phyloP scores from a whole-genome alignment of 352 stramenopile genomes.

The Blastocystis sp. region DNA sequence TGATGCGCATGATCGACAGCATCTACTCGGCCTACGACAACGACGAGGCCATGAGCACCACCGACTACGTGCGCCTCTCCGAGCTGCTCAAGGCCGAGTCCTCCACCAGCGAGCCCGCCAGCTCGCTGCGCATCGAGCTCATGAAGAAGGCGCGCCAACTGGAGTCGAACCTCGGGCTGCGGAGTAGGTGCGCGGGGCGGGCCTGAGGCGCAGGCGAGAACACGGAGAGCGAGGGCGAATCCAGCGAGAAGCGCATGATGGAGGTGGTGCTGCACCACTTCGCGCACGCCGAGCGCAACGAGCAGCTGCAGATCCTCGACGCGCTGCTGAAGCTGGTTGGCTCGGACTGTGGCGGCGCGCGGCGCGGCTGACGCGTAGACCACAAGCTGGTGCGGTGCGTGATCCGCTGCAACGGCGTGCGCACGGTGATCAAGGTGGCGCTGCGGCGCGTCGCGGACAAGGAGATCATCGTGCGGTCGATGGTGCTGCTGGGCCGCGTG shows the following conservation, averaged over 20 bases:
- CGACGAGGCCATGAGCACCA: neutral
- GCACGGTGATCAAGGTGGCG: slow-evolving; percentile 30
- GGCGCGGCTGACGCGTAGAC: neutral
- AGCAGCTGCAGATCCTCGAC: slow-evolving; percentile 26
- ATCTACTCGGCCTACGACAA: neutral
- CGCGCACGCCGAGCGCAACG: slow-evolving; percentile 20
- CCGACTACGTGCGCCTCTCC: neutral
- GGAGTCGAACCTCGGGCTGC: slow-evolving; percentile 19
- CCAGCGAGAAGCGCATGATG: neutral
- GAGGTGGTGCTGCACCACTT: slow-evolving; percentile 2
- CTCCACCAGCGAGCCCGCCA: neutral
- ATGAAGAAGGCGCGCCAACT: neutral
- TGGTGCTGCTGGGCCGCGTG: neutral
- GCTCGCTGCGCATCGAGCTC: neutral
- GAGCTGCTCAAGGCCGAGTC: neutral
- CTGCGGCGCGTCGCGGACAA: neutral
- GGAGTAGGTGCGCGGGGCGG: neutral
- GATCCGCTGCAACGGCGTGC: neutral
- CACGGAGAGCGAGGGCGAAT: slow-evolving; percentile 9
- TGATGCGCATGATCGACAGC: slow-evolving; percentile 48
- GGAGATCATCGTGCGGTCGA: slow-evolving; percentile 9
- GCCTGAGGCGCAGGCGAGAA: neutral
- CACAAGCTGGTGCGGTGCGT: neutral
- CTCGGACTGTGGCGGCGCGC: neutral
- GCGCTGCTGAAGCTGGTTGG: neutral